Conservation (phyloP, 805 yeast species). For the Priceomyces carsonii region DNA sequence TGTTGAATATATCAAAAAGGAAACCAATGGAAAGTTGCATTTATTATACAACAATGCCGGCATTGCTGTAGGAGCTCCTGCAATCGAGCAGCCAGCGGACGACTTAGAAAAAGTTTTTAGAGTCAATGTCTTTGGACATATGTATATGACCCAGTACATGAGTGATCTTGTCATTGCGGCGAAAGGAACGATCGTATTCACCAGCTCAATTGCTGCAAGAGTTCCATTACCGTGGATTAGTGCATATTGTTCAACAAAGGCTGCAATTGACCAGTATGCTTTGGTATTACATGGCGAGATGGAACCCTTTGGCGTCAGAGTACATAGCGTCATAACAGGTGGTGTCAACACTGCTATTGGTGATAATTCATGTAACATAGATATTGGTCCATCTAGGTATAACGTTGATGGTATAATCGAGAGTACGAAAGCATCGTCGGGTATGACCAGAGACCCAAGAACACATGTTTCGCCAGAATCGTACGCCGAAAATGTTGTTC, state of each 20-base stretch:
- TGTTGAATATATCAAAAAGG: constrained; percentile 17
- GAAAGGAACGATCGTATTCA: constrained; percentile 38
- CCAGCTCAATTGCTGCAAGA: constrained; percentile 35
- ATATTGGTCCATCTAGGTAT: constrained; percentile 14
- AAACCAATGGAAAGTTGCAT: constrained; percentile 35
- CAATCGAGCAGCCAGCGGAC: constrained; percentile 28
- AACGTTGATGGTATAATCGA: constrained; percentile 23
- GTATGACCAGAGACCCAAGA: constrained; percentile 21
- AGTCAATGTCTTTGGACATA: constrained; percentile 41
- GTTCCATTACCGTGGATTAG: constrained; percentile 34
- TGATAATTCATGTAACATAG: constrained; percentile 13
- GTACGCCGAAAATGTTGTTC: constrained; percentile 26
- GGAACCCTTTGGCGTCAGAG: constrained; percentile 38
- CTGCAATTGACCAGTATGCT: constrained; percentile 41
- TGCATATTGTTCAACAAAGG: constrained; percentile 38
- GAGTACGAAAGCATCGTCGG: constrained; percentile 17
- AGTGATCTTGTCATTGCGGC: constrained; percentile 28
- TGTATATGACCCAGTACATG: constrained; percentile 35
- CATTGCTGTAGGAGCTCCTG: constrained; percentile 26
- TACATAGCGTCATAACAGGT: constrained; percentile 40
- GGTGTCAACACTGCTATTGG: constrained; percentile 37
- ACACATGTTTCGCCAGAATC: constrained; percentile 19
- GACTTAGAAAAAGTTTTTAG: constrained; percentile 21
- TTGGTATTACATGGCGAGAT: constrained; percentile 33
- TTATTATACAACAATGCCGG: constrained; percentile 47